Conservation (phyloP, 129 eudicot genomes). For the Centrapalus pauciflorus region DNA sequence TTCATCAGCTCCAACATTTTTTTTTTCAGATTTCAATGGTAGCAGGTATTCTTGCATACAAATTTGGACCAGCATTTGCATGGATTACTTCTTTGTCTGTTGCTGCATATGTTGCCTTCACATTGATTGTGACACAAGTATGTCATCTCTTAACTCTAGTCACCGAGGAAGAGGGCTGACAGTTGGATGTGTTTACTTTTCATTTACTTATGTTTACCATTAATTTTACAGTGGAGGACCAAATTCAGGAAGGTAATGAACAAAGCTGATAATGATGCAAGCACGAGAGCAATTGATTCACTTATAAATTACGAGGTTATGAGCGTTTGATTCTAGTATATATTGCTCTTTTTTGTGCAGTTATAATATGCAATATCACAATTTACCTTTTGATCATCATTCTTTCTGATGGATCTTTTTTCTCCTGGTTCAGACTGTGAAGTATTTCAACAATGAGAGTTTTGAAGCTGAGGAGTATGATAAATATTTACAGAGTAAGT, state of each 20-base stretch:
- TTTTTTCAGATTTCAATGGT: slow-evolving; percentile 84
- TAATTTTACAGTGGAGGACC: slow-evolving; percentile 81
- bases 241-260: slow-evolving; percentile 97
- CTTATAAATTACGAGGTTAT: slow-evolving; percentile 90
- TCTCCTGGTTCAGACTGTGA: slow-evolving; percentile 66
- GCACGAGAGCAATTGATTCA: slow-evolving; percentile 96
- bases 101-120: slow-evolving; percentile 78
- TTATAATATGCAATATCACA: neutral
- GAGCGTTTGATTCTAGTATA: neutral
- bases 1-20: slow-evolving; percentile 21
- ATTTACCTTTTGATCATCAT: neutral
- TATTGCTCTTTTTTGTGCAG: neutral
- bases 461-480: slow-evolving; percentile 88
- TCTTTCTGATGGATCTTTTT: neutral
- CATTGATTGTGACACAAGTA: slow-evolving; percentile 89
- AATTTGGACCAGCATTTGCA: slow-evolving; percentile 91
- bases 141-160: neutral
- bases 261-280: slow-evolving; percentile 99
- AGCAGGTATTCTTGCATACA: slow-evolving; percentile 92
- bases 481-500: slow-evolving; percentile 77
- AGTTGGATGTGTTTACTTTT: neutral
- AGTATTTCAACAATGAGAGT: slow-evolving; percentile 91
- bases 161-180: neutral
- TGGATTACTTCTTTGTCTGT: slow-evolving; percentile 86
- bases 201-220: neutral